Conservation (phyloP, 2,329 filamentous ascomycete species). For the Ceratocystis cubensis region DNA sequence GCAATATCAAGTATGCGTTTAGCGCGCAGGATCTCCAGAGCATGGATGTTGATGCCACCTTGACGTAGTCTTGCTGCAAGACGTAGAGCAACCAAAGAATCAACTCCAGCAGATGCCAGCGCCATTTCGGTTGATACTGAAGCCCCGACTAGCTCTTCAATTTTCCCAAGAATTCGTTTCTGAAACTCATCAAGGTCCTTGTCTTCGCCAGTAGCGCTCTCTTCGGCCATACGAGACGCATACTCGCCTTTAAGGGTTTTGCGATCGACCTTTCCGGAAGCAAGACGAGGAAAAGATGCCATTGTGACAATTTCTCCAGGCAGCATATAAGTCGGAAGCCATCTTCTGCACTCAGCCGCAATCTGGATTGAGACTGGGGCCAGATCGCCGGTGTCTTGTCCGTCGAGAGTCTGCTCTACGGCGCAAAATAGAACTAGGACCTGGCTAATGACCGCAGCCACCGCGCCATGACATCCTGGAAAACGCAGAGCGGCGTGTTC, state of each 20-base stretch:
- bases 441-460: conserved; percentile 54
- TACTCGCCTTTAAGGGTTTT: conserved; percentile 47
- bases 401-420: conserved; percentile 24
- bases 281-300: conserved; percentile 54
- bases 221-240: conserved; percentile 19
- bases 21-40: conserved; percentile 39
- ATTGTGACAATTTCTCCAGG: conserved; percentile 59
- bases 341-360: conserved; percentile 49
- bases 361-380: conserved; percentile 30
- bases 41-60: conserved; percentile 43
- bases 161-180: neutral
- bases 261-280: conserved; percentile 75
- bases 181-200: neutral
- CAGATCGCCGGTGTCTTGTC: neutral
- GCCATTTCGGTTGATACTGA: conserved; percentile 30
- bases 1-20: neutral
- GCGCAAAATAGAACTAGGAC: conserved; percentile 65
- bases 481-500: conserved; percentile 56
- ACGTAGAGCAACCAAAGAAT: conserved; percentile 42
- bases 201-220: neutral
- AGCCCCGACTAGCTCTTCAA: conserved; percentile 29
- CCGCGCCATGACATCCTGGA: conserved; percentile 49
- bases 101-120: conserved; percentile 46
- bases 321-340: conserved; percentile 76
- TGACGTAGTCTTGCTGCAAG: conserved; percentile 51